Evolutionary conservation across 2,329 filamentous ascomycete genomes (phyloP).

Genomic region (Exophiala oligosperma): DNA sequence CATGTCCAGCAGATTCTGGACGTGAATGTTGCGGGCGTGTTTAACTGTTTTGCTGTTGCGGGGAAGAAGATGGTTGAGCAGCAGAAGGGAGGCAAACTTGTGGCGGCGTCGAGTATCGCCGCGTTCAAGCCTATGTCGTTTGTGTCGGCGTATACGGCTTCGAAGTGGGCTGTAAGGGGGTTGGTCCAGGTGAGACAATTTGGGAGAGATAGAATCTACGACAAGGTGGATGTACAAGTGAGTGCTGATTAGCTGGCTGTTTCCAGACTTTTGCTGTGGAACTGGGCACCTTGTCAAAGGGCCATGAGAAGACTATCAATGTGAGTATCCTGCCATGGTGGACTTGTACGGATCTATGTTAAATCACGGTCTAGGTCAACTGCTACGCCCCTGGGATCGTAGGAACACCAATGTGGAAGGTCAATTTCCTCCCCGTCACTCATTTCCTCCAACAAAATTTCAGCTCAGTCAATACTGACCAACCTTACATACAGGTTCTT

Average conservation of each 20-base stretch:
- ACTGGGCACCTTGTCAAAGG: slow-evolving; percentile 11
- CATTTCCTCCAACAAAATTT: too few species aligned
- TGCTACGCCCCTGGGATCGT: slow-evolving; percentile 68
- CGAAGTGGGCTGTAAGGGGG: slow-evolving; percentile 66
- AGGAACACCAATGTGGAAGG: slow-evolving; percentile 66
- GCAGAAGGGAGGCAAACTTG: slow-evolving; percentile 44
- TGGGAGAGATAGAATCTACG: too few species aligned
- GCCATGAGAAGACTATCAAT: slow-evolving; percentile 14
- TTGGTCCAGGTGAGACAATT: slow-evolving; percentile 57
- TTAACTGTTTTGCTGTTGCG: slow-evolving; percentile 63
- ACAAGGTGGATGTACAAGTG: too few species aligned
- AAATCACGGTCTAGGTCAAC: slow-evolving; percentile 56
- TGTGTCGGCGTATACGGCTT: slow-evolving; percentile 63
- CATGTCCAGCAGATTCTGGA: slow-evolving; percentile 61
- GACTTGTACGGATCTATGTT: too few species aligned
- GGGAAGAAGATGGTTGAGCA: slow-evolving; percentile 61
- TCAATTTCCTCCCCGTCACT: slow-evolving; percentile 42
- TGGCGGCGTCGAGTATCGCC: slow-evolving; percentile 49
- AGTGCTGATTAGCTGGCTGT: background rate
- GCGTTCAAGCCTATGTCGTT: slow-evolving; percentile 57
- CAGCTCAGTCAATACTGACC: too few species aligned
- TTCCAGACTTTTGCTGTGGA: slow-evolving; percentile 12
- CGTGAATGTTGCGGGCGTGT: slow-evolving; percentile 66
- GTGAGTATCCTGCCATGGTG: background rate
- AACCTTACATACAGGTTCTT: too few species aligned